These are phyloP conservation scores for Aspergillus texensis DNA, from an alignment of 2,329 filamentous ascomycete species.

Conservation along the genomic window DNA sequence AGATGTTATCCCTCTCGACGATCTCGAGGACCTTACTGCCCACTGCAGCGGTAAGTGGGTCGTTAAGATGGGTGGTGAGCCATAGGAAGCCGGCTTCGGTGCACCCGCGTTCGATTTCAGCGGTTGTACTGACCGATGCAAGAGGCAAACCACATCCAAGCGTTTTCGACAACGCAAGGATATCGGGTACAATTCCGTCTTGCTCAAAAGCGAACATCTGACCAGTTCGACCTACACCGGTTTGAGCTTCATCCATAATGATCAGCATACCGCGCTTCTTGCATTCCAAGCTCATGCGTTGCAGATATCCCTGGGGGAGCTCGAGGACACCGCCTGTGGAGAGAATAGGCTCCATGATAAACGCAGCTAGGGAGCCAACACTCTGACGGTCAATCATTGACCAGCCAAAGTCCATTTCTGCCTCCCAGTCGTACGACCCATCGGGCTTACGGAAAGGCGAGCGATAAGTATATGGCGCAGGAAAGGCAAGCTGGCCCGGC, in stretches of 20 bases:
- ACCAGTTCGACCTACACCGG: conserved; percentile 59
- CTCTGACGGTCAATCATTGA: conserved; percentile 61
- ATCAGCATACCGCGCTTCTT: conserved; percentile 59
- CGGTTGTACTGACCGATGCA: conserved; percentile 59
- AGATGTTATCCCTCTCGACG: conserved; percentile 58
- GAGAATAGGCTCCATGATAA: conserved; percentile 64
- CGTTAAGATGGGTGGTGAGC: conserved; percentile 65
- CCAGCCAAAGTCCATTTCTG: conserved; percentile 66
- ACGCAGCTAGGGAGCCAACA: conserved; percentile 64
- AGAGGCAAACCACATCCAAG: conserved; percentile 64
- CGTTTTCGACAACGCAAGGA: conserved; percentile 64
- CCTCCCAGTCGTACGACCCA: conserved; percentile 66
- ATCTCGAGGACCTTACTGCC: conserved; percentile 65
- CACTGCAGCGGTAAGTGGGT: conserved; percentile 62
- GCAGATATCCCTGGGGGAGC: conserved; percentile 61
- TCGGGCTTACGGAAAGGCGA: conserved; percentile 63
- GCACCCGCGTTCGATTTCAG: conserved; percentile 54
- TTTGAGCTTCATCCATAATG: conserved; percentile 65
- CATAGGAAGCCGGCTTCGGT: conserved; percentile 57
- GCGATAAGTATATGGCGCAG: conserved; percentile 63
- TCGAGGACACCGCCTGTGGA: conserved; percentile 63
- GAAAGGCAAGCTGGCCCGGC: conserved; percentile 61
- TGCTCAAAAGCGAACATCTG: conserved; percentile 63
- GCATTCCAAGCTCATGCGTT: conserved; percentile 57
- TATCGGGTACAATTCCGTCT: conserved; percentile 56